Conservation (phyloP, 2,329 filamentous ascomycete genomes). For the Phialophora tarda region DNA sequence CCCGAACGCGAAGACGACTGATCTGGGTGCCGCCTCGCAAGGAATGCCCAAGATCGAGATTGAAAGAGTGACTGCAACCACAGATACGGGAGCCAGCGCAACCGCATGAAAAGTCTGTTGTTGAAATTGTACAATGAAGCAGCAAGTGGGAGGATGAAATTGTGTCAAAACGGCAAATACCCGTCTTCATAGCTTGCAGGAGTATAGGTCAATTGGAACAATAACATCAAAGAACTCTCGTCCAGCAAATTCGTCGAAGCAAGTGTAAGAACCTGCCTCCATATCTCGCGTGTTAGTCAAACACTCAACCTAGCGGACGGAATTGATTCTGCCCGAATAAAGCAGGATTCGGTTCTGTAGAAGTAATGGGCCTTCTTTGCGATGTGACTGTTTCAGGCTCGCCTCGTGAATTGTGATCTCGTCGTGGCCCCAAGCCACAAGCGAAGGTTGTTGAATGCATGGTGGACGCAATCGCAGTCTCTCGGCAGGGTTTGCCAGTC, state of each 20-base stretch:
- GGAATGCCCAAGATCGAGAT: constrained; percentile 70
- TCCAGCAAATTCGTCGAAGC: background rate
- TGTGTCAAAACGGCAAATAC: constrained; percentile 24
- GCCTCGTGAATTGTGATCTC: background rate
- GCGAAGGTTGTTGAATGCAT: background rate
- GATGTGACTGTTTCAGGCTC: background rate
- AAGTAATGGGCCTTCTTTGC: background rate
- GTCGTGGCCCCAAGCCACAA: background rate
- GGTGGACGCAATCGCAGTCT: too few relatives aligned
- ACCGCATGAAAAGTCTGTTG: constrained; percentile 19
- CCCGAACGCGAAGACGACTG: constrained; percentile 73
- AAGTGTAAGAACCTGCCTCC: background rate
- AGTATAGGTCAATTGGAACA: constrained; percentile 14
- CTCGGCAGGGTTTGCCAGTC: too few relatives aligned
- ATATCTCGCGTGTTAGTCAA: background rate
- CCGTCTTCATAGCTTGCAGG: constrained; percentile 17
- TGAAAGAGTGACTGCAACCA: constrained; percentile 60
- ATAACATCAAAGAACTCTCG: constrained; percentile 1
- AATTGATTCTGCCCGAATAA: too few relatives aligned
- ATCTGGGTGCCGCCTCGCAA: constrained; percentile 71
- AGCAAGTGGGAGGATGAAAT: constrained; percentile 11
- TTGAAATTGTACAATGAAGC: background rate
- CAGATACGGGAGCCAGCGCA: constrained; percentile 36
- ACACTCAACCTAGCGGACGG: background rate
- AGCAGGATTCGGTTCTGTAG: too few relatives aligned